Evolutionary conservation across 495 filamentous ascomycete genomes (phyloP), one percentile per base, ranked within the genome.

Genomic region (Aspergillus wentii): DNA sequence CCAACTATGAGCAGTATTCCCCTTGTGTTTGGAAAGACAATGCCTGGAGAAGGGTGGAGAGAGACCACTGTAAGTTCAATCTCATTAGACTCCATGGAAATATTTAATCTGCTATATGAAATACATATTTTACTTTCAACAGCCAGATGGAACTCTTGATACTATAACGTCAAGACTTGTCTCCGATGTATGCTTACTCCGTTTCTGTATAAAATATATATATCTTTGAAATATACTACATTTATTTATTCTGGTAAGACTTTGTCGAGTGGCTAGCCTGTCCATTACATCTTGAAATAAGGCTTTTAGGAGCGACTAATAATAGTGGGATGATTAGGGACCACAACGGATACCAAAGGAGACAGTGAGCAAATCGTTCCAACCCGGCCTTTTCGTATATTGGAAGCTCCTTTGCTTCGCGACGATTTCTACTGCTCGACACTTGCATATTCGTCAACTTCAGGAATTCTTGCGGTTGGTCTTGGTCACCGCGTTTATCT

Each of bases 371-470:
- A 56, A 26, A 37, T 59, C 17, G 68, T 91, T 14, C 85, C 88
- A 5, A 68, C 69, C 8, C 77, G 80, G 17, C 85, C 88, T 5
- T 94, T 94, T 67, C 83, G 86, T 59, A 88, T 95, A 3, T 66
- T 98, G 10, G 88, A 95, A 65, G 92, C 92, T 3, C 90, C 91
- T 1, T 74, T 76, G 17, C 72, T 97, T 31, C 75, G 87, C 18
- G 92, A 98, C 56, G 94, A 98, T 58, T 98, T 88, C 50, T 98
- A 98, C 55, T 96, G 89, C 61, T 89, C 90, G 0, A 73, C 88
- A 6, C 72, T 98, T 33, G 88, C 92, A 5, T 97, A 96, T 57
- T 94, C 81, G 1, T 60, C 69, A 16, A 82, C 74, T 6, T 72
- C 75, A 22, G 76, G 84, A 21, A 83, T 82, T 10, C 75, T 98